A percentile compares a stretch with the other conserved stretches of the same genome.
These are phyloP conservation scores for Durusdinium trenchii DNA, from an alignment of 73 alveolate genomes.

Conservation along the genomic window DNA sequence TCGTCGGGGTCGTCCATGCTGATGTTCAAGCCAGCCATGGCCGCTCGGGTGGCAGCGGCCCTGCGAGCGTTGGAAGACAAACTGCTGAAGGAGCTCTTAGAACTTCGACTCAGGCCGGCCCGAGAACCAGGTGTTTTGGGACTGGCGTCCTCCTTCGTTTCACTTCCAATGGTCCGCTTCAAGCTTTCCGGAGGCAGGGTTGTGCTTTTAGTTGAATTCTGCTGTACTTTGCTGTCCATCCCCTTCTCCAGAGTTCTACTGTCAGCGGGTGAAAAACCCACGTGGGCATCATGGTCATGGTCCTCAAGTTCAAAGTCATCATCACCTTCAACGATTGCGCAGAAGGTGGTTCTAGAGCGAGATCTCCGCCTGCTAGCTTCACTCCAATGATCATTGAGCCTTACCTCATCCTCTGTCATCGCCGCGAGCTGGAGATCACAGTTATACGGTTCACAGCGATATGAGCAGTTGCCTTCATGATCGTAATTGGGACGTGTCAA, in stretches of 20 bases:
- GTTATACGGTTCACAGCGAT: slow-evolving; percentile 12
- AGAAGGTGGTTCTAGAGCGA: slow-evolving; percentile 22
- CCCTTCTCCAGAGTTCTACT: slow-evolving; percentile 22
- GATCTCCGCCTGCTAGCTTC: not conserved
- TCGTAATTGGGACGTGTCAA: slow-evolving; percentile 12
- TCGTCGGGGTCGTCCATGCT: slow-evolving; percentile 78
- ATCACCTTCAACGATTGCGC: slow-evolving; percentile 23
- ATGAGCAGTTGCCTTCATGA: not conserved
- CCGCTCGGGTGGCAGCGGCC: slow-evolving; percentile 70
- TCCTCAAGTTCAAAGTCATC: slow-evolving; percentile 26
- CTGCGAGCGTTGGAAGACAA: slow-evolving; percentile 65
- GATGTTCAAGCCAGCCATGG: slow-evolving; percentile 69
- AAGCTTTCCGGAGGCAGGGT: slow-evolving; percentile 38
- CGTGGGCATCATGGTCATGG: not conserved
- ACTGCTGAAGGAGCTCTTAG: slow-evolving; percentile 28
- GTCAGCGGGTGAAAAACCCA: not conserved
- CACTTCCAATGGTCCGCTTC: not conserved
- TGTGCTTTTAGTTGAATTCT: slow-evolving; percentile 71
- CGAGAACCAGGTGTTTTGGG: slow-evolving; percentile 18
- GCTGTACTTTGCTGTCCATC: slow-evolving; percentile 27
- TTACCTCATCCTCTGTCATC: slow-evolving; percentile 37
- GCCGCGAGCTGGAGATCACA: slow-evolving; percentile 11
- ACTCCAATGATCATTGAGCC: slow-evolving; percentile 22
- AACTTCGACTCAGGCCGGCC: slow-evolving; percentile 11
- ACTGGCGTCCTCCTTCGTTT: not conserved